Base-by-base conservation (phyloP, 345 rosid genomes). In the Raphanus sativus region DNA sequence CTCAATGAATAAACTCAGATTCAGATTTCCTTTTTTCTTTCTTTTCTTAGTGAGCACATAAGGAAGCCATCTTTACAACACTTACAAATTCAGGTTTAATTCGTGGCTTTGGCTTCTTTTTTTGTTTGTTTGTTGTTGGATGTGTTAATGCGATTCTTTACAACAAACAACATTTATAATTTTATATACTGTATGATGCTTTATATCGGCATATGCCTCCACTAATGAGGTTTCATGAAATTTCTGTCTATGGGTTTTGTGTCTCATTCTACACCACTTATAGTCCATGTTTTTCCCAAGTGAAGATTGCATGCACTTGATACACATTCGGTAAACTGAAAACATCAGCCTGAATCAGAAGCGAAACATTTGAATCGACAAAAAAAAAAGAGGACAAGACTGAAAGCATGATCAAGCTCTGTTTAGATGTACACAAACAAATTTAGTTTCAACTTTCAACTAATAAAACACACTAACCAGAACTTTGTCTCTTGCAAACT, bases 1-100 rank as follows among this genome's bases (percentile, higher is more conserved):
- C 50, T 70, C 67, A 65, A 77, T 67, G 67, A 65, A 65, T 63
- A 65, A 64, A 71, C 62, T 77, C 81, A 32, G 81, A 40, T 77
- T 77, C 73, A 9, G 26, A 21, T 71, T 77, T 64, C 69, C 11
- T 67, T 33, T 6, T 76, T 62, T n/a, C n/a, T n/a, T n/a, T n/a
- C 5, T 52, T 36, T 55, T 54, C 58, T 26, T 52, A 63, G 58
- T 52, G 6, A 77, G 5, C 34, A 63, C 75, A 77, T 40, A 70
- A 70, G 80, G 80, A 64, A 70, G 80, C n/a, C n/a, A n/a, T n/a
- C n/a, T n/a, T n/a, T n/a, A n/a, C n/a, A n/a, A n/a, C n/a, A n/a
- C n/a, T n/a, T n/a, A n/a, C n/a, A n/a, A n/a, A n/a, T n/a, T n/a
- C n/a, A n/a, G n/a, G n/a, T n/a, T n/a, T 32, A 32, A 32, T 32